Evolutionary conservation across 495 filamentous ascomycete species (phyloP), one percentile per base, ranked within the genome.

Genomic region (Aspergillus leporis): DNA sequence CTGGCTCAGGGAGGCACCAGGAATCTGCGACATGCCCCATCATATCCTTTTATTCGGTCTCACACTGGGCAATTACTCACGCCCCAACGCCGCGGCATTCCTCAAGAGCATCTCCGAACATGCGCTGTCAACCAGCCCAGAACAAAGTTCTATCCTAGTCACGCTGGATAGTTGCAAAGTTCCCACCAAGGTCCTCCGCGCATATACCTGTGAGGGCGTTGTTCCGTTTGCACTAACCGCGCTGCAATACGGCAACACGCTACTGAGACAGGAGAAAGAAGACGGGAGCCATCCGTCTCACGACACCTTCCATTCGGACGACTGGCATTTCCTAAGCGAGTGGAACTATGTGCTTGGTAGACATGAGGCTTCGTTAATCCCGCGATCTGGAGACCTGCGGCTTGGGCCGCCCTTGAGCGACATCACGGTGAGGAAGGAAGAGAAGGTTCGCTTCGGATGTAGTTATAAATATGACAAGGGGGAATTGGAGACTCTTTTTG

Each of bases 141-240:
- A n/a, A n/a, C n/a, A n/a, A n/a, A n/a, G n/a, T n/a, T 53, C 50
- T 22, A n/a, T 38, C 31, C 16, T 53, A 3, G 13, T 53, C 14
- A 30, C 22, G 5, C 19, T 53, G 3, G 50, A 53, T 21, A 18
- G 50, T 22, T 53, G 50, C 50, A 53, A 53, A 16, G 28, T 30
- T 4, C 50, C 50, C 18, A 23, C 30, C 4, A 53, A 53, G 50
- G 19, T 53, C 4, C 22, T 53, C 10, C 50, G 32, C 5, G 50
- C 50, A 10, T 53, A 53, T 22, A 53, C 50, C 9, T 30, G 22
- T 2, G 50, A 53, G n/a, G 50, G 50, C n/a, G 50, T 38, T 10
- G 6, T 23, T 10, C 22, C 8, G 14, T 53, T 53, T 30, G 21
- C 31, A 6, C 23, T 53, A n/a, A 5, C 50, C 8, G 50, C 22